Conservation (phyloP, 306 rosid species). For the Herpetospermum pedunculosum region DNA sequence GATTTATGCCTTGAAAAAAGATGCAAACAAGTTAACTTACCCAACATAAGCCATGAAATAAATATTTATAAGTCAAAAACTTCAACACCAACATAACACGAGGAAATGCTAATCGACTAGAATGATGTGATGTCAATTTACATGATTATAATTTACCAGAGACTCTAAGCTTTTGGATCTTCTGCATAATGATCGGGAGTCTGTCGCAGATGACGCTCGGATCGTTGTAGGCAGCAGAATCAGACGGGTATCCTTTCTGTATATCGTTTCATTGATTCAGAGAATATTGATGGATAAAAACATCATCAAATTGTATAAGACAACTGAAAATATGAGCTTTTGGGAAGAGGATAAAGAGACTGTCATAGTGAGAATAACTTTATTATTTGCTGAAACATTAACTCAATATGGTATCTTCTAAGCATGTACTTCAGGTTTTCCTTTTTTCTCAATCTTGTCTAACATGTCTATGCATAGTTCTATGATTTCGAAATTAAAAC, state of each 20-base stretch:
- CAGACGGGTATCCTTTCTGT: constrained; percentile 81
- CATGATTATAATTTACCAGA: constrained; percentile 39
- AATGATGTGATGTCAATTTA: background rate
- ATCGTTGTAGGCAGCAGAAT: constrained; percentile 68
- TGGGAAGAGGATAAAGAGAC: background rate
- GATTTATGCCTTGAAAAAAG: background rate
- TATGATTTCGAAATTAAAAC: background rate
- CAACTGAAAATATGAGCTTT: background rate
- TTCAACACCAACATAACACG: background rate
- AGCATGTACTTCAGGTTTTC: background rate
- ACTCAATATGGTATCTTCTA: no score
- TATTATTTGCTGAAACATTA: background rate
- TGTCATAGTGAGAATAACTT: background rate
- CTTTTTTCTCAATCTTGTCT: background rate
- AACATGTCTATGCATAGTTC: background rate
- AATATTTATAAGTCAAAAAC: background rate
- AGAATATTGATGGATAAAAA: constrained; percentile 12
- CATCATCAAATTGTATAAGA: background rate
- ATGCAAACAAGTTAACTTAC: background rate
- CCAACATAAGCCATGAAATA: constrained; percentile 1
- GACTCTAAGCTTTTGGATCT: constrained; percentile 58
- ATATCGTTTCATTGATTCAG: constrained; percentile 12
- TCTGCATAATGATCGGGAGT: constrained; percentile 58
- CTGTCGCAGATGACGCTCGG: constrained; percentile 63
- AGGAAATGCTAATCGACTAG: background rate